phyloP scores from a whole-genome alignment of 805 yeast species.

The Zygotorulaspora chibaensis region DNA sequence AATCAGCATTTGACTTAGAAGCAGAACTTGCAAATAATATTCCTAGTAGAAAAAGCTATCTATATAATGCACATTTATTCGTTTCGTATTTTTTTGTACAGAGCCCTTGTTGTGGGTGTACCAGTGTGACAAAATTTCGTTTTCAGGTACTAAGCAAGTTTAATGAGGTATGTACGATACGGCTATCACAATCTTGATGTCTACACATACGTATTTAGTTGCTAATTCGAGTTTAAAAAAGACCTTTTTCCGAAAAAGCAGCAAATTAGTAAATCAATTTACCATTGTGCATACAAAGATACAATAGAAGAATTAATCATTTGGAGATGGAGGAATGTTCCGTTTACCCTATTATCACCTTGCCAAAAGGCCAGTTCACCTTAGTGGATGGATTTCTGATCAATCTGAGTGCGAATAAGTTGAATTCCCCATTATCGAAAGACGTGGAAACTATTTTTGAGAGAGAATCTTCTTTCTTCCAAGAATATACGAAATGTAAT shows the following conservation, averaged over 20 bases:
- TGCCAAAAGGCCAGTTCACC: conserved; percentile 8
- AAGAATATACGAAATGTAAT: background rate
- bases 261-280: background rate
- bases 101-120: too few relatives aligned
- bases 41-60: too few relatives aligned
- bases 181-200: too few relatives aligned
- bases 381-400: conserved; percentile 13
- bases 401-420: background rate
- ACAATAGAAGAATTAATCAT: background rate
- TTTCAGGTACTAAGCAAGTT: too few relatives aligned
- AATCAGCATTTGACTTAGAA: too few relatives aligned
- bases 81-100: too few relatives aligned
- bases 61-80: too few relatives aligned
- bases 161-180: too few relatives aligned
- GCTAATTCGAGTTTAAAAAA: background rate
- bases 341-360: conserved; percentile 8
- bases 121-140: too few relatives aligned
- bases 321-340: conserved; percentile 6
- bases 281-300: background rate
- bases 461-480: conserved; percentile 1
- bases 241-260: background rate
- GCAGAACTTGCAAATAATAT: too few relatives aligned
- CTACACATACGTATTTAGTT: too few relatives aligned
- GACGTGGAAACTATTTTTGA: background rate
- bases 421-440: background rate